Evolutionary conservation across 441 rosid species (phyloP), one percentile per base, ranked within the genome.

Genomic region (Corymbia citriodora): DNA sequence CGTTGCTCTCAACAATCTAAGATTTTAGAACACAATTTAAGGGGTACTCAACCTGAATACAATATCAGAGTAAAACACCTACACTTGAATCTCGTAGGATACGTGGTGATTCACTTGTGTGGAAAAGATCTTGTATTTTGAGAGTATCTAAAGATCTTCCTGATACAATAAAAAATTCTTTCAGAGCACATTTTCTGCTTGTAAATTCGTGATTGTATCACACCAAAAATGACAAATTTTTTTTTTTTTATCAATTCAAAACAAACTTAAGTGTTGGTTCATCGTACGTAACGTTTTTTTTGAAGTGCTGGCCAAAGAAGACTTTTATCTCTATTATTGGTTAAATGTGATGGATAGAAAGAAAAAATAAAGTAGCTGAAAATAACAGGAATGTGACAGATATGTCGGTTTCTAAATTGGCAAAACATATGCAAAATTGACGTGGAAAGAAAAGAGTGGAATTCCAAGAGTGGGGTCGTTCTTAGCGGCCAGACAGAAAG

Each of bases 21-120:
- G 10, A 65, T 31, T 65, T 65, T 65, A 65, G 19, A 65, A n/a
- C 72, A 15, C 2, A n/a, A 65, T 65, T 65, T 17, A 29, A 29
- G 15, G 31, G n/a, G 27, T 61, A 29, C 1, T 61, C 31, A 25
- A 12, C 72, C n/a, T 4, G 72, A n/a, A 65, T n/a, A 14, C 36
- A 29, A 15, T 65, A 65, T 65, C 72, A n/a, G 9, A 65, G 72
- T 15, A n/a, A 65, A 65, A 15, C 36, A 15, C 36, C 18, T 65
- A 1, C 10, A 2, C 36, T 65, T n/a, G 72, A 5, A 65, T 7
- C 31, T 65, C 18, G 31, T n/a, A 31, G 4, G 79, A 21, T 40
- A 68, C 5, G 6, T 9, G 79, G 21, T 31, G 79, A 31, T 31
- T 16, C 40, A 1, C 1, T 16, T 1, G 23, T 0, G 6, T 0